Percentiles rank a stretch among this genome's conserved stretches.
Conservation (phyloP, 78 protist genomes). For the Dictyostelium brefeldianum region DNA sequence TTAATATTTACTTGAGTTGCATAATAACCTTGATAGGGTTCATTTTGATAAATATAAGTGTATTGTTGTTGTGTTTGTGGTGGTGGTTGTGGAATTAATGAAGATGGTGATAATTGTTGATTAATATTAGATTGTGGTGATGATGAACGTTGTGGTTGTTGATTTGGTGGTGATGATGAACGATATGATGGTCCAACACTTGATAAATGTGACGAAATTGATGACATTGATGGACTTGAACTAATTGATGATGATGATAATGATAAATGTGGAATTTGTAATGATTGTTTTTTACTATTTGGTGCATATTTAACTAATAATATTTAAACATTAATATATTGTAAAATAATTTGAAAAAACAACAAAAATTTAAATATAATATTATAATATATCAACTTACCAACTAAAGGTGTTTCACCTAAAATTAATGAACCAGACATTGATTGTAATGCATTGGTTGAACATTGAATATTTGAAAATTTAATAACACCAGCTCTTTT, state of each 20-base stretch:
- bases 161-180: background rate
- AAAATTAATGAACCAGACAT: constrained; percentile 43
- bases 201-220: background rate
- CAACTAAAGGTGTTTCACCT: constrained; percentile 72
- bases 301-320: constrained; percentile 10
- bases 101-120: background rate
- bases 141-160: constrained; percentile 26
- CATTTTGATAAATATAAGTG: background rate
- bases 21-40: background rate
- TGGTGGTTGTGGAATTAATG: constrained; percentile 13
- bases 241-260: background rate
- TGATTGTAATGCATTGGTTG: constrained; percentile 27
- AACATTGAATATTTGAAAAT: constrained; percentile 12
- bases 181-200: background rate
- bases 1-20: background rate
- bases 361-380: no score
- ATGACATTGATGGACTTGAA: background rate
- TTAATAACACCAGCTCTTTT: constrained; percentile 38
- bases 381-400: background rate
- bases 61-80: background rate
- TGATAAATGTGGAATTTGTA: background rate
- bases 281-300: background rate
- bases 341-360: background rate
- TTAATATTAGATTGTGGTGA: constrained; percentile 13
- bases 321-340: background rate